Conservation (phyloP, 1,139 yeast genomes). For the Suhomyces wounanorum region DNA sequence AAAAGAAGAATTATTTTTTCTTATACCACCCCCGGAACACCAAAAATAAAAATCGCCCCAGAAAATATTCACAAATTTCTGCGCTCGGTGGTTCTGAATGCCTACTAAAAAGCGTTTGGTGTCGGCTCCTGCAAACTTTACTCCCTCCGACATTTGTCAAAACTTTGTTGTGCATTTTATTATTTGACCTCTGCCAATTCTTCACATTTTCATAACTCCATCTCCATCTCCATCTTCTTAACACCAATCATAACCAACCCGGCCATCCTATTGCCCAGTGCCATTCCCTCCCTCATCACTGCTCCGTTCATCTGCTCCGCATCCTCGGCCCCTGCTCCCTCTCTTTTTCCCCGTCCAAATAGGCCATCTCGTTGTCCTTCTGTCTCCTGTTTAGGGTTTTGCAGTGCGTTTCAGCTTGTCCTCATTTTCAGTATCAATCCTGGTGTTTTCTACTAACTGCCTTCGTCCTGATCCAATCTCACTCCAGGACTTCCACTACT, state of each 20-base stretch:
- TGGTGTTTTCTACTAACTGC: background rate
- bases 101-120: conserved; percentile 10
- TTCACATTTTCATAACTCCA: conserved; percentile 6
- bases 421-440: conserved; percentile 1
- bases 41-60: background rate
- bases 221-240: conserved; percentile 1
- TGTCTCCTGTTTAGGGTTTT: conserved; percentile 3
- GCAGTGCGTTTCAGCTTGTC: conserved; percentile 4
- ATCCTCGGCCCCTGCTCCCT: background rate
- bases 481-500: background rate
- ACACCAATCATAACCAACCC: conserved; percentile 1
- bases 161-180: conserved; percentile 9
- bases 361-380: background rate
- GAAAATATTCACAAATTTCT: conserved; percentile 3
- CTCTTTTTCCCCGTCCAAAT: background rate
- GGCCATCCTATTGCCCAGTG: background rate
- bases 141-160: conserved; percentile 12
- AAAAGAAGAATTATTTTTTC: conserved; percentile 1
- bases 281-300: background rate
- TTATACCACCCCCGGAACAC: background rate
- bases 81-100: conserved; percentile 8
- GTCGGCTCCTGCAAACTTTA: conserved; percentile 9
- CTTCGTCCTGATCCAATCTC: background rate
- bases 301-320: background rate
- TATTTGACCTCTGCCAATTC: conserved; percentile 11